Evolutionary conservation across 176 grass and related monocot species (phyloP), one percentile per base, ranked within the genome.

Genomic region (Cenchrus purpureus): DNA sequence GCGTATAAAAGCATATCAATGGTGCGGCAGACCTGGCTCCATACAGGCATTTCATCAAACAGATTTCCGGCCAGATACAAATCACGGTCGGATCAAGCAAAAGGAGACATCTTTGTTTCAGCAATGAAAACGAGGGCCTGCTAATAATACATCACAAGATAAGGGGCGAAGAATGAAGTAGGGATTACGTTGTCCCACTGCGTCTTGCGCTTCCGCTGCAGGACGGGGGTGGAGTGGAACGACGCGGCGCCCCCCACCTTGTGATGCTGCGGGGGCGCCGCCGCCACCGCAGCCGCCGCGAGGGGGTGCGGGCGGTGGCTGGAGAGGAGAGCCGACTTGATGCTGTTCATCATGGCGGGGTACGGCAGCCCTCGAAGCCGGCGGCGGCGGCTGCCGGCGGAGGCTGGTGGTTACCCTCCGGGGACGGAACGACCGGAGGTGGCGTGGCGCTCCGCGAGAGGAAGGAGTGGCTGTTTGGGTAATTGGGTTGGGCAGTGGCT

Each of bases 161-260:
- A 44, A 45, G 2, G 2, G 22, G 28, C 53, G 5, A 69, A 54
- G 43, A 58, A 76, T 6, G 34, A 3, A 52, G 32, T 48, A 48
- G 66, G 4, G 63, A 71, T 89, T 86, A 98, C 96, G 57, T 91
- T 62, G 10, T 94, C 86, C 96, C 93, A 95, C 57, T 94, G 79
- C 48, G 65, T 94, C 78, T 81, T 90, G 79, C 87, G 84, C 86
- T 92, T 94, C 53, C 89, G 88, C 83, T 94, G 83, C 59, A 98
- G 87, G 46, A 80, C 68, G 61, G 85, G 83, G 53, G 91, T 98
- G 56, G 93, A 98, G 86, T 95, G 96, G 87, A 98, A 98, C 55
- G 87, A 87, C 16, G 84, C 84, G 28, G 85, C 67, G 52, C 67
- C 76, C 57, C 25, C 82, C 13, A 84, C 68, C 61, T 87, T 76